phyloP scores from a whole-genome alignment of 352 stramenopile species.

The Globisporangium heterothallicum region DNA sequence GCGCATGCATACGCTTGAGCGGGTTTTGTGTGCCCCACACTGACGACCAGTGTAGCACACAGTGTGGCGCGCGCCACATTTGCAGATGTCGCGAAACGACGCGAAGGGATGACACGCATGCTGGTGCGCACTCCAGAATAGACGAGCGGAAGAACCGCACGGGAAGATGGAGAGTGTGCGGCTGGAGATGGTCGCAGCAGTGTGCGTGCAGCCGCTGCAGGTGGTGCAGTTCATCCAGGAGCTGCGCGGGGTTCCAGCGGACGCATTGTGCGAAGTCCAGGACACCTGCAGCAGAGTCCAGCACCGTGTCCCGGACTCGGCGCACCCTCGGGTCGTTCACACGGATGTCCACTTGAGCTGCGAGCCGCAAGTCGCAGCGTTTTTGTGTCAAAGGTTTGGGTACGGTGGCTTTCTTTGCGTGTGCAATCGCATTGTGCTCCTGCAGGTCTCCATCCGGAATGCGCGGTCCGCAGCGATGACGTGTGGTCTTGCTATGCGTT shows the following conservation, averaged over 20 bases:
- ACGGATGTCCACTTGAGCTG: conserved; percentile 34
- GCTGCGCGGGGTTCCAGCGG: conserved; percentile 29
- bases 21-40: too few relatives aligned
- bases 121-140: background rate
- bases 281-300: conserved; percentile 5
- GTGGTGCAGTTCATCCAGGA: conserved; percentile 46
- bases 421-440: background rate
- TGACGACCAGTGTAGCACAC: too few relatives aligned
- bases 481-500: background rate
- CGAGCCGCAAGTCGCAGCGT: conserved; percentile 38
- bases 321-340: conserved; percentile 2
- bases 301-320: background rate
- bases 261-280: conserved; percentile 52
- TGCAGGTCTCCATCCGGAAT: too few relatives aligned
- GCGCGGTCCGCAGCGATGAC: background rate
- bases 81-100: background rate
- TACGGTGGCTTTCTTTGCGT: conserved; percentile 7
- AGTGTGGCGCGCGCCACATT: too few relatives aligned
- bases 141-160: too few relatives aligned
- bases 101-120: too few relatives aligned
- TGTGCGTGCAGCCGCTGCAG: conserved; percentile 23
- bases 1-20: too few relatives aligned
- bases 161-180: conserved; percentile 36
- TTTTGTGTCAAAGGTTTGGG: conserved; percentile 60
- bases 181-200: conserved; percentile 38